Evolutionary conservation across 108 stramenopile species (phyloP), one percentile per base, ranked within the genome.

Genomic region (Nannochloropsis granulata): DNA sequence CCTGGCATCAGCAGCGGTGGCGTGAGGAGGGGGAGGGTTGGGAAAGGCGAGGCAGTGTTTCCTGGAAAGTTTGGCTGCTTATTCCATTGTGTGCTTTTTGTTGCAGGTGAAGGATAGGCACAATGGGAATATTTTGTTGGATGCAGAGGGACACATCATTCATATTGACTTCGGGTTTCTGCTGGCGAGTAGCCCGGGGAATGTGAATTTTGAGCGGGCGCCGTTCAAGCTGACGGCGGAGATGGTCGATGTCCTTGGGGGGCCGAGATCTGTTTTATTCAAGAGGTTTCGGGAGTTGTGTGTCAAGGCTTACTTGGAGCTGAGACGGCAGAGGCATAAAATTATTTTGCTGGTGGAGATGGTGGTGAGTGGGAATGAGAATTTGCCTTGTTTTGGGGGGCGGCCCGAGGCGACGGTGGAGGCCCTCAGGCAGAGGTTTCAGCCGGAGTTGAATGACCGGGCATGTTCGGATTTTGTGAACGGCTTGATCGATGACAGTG

Each of bases 221-320:
- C 97, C 99, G 13, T 99, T 99, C 90, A 99, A 99, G 90, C 90
- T 99, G n/a, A 99, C 99, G 21, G 93, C 93, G 45, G 96, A 98
- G 87, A 94, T 97, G 92, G 86, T 98, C 13, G 95, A 98, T 43
- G 94, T 99, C 23, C 82, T 99, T 91, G 98, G 93, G 56, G 99
- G 99, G 10, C 94, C 94, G 3, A 88, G 94, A 45, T 95, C 94
- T 25, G 87, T 90, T 10, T 90, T 92, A 14, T 98, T 97, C 87
- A 83, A 89, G 9, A 92, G 93, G 23, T 98, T 96, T 89, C 91
- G 95, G 45, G 93, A 92, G 71, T 86, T 98, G 82, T 97, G 95
- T 86, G 94, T 92, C 87, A 91, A 92, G 25, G 91, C 94, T 7
- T 98, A 96, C 84, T 89, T 98, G 44, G 93, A 93, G 13, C 86